Base-by-base conservation (phyloP, 192 early-diverging fungal genomes). In the Spizellomyces punctatus region DNA sequence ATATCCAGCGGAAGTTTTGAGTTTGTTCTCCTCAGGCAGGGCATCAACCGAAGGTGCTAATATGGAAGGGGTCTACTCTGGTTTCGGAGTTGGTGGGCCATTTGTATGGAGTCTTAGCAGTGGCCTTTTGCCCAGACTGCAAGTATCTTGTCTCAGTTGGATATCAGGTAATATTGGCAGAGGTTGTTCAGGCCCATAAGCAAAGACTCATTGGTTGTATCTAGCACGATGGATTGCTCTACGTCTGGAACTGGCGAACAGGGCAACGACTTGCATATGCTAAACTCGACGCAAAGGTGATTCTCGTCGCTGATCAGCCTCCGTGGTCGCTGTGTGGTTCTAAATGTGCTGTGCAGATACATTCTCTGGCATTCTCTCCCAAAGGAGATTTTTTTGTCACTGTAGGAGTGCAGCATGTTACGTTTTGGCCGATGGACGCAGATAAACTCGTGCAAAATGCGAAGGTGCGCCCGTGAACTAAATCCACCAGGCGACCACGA, bases 211-310 rank as follows among this genome's bases (percentile, higher is more conserved):
- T 54, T 2, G 4, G 17, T 19, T n/a, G 5, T 72, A 6, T 42
- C 42, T 77, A 92, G 87, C 89, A 94, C 72, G 93, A 95, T 77
- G 92, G 91, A 0, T 89, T 86, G 69, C 66, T 93, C 42, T 83
- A 91, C 70, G 85, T 95, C n/a, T 95, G 93, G 93, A 88, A 94
- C 76, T 93, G 90, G 88, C 80, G 81, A 68, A 85, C 82, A 42
- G 84, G 85, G 6, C 68, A 71, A 6, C 84, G 85, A 69, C 70
- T 93, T 6, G 88, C 86, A 0, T 88, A 82, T 61, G 89, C 84
- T 66, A 83, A 82, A 61, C 81, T 91, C 41, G 93, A 86, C 16
- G 86, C 82, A 10, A 89, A 82, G 65, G 81, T 84, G 46, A 46
- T 2, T 69, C 16, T 4, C 43, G 44, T 22, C 6, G 7, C 27